Evolutionary conservation across 1,139 yeast genomes (phyloP), one percentile per base, ranked within the genome.

Genomic region (Meyerozyma carpophila): DNA sequence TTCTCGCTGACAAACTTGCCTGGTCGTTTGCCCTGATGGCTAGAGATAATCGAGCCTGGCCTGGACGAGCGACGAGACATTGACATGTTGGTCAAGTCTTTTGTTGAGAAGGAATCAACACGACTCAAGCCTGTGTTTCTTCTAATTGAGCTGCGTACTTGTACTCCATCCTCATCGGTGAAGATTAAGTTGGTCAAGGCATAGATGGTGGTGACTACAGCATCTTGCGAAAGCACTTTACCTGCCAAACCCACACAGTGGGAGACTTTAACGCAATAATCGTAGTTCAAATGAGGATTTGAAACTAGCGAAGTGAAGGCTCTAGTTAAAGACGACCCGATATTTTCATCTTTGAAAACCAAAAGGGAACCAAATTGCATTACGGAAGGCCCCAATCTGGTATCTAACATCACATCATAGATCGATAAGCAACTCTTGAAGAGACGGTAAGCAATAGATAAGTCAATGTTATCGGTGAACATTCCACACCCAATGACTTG

Each of bases 191-290:
- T 93, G 24, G 88, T 80, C 51, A 91, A 72, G 0, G 95, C 84
- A 61, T 93, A 93, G 44, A 93, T 82, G 1, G 93, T 79, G n/a
- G 96, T 84, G 10, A 90, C 88, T 16, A 86, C 82, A 0, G 88
- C 81, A 60, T 90, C 97, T 57, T 89, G 94, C 21, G 86, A 71
- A 43, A 79, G 61, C 14, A 69, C 68, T 48, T 68, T 73, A 50
- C 73, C 62, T 24, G 77, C 77, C 49, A 67, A 53, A 4, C 79
- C 77, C 43, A 73, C 70, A 48, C 71, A 59, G 46, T 62, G 61
- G 5, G 76, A 66, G 7, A 74, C 73, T 9, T 50, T 49, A 14
- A 51, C 43, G 52, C 70, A 66, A 48, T 65, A 65, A 6, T 52
- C 49, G 41, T 60, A 45, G 25, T 54, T 55, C 41, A 71, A 63